A percentile compares a stretch with the other conserved stretches of the same genome.
Evolutionary conservation across 2,329 filamentous ascomycete species (phyloP).

Genomic region (Amesomyces nigricolor): DNA sequence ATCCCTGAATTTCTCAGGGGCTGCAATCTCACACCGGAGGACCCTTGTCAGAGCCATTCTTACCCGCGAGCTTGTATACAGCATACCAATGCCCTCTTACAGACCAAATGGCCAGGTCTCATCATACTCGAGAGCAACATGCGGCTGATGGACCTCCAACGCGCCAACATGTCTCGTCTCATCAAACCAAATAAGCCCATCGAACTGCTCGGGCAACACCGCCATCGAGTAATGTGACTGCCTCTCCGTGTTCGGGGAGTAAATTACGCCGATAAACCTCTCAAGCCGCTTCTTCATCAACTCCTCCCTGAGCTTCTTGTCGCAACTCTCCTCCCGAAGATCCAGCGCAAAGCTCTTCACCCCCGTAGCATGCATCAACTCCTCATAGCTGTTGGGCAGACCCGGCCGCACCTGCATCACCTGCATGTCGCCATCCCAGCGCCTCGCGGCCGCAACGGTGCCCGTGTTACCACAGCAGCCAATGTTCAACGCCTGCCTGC

Average conservation of each 20-base stretch:
- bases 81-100: constrained; percentile 23
- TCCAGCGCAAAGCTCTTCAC: constrained; percentile 43
- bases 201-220: constrained; percentile 43
- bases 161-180: constrained; percentile 39
- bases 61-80: neutral
- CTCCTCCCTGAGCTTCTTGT: constrained; percentile 33
- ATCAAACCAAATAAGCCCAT: constrained; percentile 47
- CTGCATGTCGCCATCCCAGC: constrained; percentile 47
- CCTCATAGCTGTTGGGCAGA: constrained; percentile 43
- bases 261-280: constrained; percentile 50
- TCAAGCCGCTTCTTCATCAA: constrained; percentile 38
- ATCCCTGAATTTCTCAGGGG: too few species aligned
- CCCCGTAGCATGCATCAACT: constrained; percentile 42
- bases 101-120: constrained; percentile 50
- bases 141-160: constrained; percentile 42
- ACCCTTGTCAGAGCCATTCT: neutral
- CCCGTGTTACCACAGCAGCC: constrained; percentile 47
- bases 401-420: constrained; percentile 44
- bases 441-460: constrained; percentile 46
- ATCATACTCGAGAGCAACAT: constrained; percentile 36
- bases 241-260: constrained; percentile 44
- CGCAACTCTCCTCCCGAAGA: constrained; percentile 34
- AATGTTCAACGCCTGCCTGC: constrained; percentile 22
- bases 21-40: neutral
- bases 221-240: constrained; percentile 45